Percentiles rank a stretch among this genome's conserved stretches.
Evolutionary conservation across 2,329 filamentous ascomycete species (phyloP).

Genomic region (Fusarium humuli): DNA sequence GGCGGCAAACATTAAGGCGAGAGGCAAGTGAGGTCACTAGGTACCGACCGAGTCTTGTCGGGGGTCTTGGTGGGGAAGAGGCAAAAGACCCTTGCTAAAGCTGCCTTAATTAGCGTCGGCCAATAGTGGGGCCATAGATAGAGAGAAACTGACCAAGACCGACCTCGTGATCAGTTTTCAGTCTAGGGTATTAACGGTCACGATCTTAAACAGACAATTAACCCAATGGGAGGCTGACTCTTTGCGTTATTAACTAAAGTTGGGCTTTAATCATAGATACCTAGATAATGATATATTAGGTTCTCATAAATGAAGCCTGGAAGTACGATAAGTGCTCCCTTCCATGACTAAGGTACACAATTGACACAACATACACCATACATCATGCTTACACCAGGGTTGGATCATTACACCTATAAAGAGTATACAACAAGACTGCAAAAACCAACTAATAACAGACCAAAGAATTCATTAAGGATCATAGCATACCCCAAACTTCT

Average conservation of each 20-base stretch:
- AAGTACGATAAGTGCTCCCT: background rate
- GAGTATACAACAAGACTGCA: background rate
- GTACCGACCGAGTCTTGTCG: background rate
- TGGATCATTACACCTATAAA: too few relatives aligned
- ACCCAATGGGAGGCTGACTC: background rate
- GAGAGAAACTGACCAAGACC: constrained; percentile 20
- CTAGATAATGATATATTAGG: background rate
- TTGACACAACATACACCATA: too few relatives aligned
- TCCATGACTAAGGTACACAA: background rate
- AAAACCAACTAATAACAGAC: background rate
- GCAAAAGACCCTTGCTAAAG: constrained; percentile 20
- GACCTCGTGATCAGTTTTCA: constrained; percentile 16
- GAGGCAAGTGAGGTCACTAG: constrained; percentile 12
- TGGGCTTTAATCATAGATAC: background rate
- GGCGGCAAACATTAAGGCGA: constrained; percentile 8
- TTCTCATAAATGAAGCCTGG: background rate
- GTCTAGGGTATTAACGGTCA: constrained; percentile 28
- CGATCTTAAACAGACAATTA: constrained; percentile 13
- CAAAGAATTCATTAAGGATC: background rate
- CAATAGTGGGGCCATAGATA: constrained; percentile 12
- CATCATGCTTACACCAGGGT: too few relatives aligned
- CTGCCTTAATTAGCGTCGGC: constrained; percentile 20
- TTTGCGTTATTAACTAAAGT: background rate
- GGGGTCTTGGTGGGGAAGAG: background rate
- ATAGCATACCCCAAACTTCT: background rate